Evolutionary conservation across 176 grass and related monocot species (phyloP).

Genomic region (Juncus effusus): DNA sequence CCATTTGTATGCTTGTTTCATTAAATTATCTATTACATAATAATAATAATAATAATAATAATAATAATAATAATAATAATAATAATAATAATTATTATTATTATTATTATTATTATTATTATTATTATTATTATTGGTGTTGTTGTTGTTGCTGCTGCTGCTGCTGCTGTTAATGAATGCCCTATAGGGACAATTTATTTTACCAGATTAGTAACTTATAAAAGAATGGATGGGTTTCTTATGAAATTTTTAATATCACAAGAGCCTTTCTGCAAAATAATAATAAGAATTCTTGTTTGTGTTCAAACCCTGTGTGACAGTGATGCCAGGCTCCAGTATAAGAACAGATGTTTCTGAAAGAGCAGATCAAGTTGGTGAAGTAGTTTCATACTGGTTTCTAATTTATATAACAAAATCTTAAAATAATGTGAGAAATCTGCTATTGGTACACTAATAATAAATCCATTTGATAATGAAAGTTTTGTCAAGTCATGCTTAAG

Average conservation of each 20-base stretch:
- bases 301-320: not conserved
- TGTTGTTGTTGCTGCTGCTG: too few relatives aligned
- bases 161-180: too few relatives aligned
- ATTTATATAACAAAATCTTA: conserved; percentile 10
- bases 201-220: not conserved
- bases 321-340: conserved; percentile 11
- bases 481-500: conserved; percentile 21
- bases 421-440: conserved; percentile 10
- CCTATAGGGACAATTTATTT: not conserved
- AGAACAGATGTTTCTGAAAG: not conserved
- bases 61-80: too few relatives aligned
- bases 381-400: not conserved
- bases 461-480: conserved; percentile 21
- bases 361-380: conserved; percentile 14
- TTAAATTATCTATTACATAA: too few relatives aligned
- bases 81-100: too few relatives aligned
- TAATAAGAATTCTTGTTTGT: not conserved
- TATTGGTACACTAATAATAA: not conserved
- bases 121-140: too few relatives aligned
- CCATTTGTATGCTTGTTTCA: not conserved
- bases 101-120: too few relatives aligned
- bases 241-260: too few relatives aligned
- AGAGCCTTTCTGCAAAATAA: too few relatives aligned
- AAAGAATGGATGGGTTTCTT: not conserved
- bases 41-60: too few relatives aligned